phyloP scores from a whole-genome alignment of 495 filamentous ascomycete genomes.

The Penicillium pancosmium region DNA sequence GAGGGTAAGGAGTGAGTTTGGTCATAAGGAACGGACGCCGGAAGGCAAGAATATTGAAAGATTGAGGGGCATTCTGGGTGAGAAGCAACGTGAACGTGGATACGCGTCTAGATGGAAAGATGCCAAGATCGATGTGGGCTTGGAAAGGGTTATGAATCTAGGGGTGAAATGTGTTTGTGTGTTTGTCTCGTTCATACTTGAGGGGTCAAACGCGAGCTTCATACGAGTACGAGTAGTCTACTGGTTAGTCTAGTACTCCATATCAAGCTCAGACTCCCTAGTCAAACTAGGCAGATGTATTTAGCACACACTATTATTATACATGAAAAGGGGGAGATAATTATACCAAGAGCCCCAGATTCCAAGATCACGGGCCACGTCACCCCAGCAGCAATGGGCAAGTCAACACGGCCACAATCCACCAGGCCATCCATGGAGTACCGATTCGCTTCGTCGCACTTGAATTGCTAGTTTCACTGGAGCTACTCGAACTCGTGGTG shows the following conservation, averaged over 20 bases:
- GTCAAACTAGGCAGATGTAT: neutral
- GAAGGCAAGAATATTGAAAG: slow-evolving; percentile 5
- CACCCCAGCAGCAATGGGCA: slow-evolving; percentile 6
- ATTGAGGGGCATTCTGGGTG: neutral
- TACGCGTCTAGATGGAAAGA: neutral
- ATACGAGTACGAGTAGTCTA: no score
- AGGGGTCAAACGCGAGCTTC: no score
- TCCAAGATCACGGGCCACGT: slow-evolving; percentile 5
- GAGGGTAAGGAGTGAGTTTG: slow-evolving; percentile 11
- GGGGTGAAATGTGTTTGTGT: neutral
- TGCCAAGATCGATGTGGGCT: neutral
- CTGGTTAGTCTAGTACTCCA: no score
- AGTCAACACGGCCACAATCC: slow-evolving; percentile 9
- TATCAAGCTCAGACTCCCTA: neutral
- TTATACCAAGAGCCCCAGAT: neutral
- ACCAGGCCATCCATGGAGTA: slow-evolving; percentile 5
- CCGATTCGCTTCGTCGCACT: neutral
- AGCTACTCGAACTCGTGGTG: slow-evolving; percentile 14
- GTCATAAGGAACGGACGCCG: slow-evolving; percentile 27
- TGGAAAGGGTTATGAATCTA: neutral
- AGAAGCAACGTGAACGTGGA: neutral
- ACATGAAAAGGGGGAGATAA: slow-evolving; percentile 3
- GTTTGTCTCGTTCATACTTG: no score
- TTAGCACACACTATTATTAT: neutral
- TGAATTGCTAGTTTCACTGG: neutral